A percentile compares a stretch with the other conserved stretches of the same genome.
These are phyloP conservation scores for Dimargaris verticillata DNA, from an alignment of 192 early-diverging fungal genomes.

Conservation along the genomic window DNA sequence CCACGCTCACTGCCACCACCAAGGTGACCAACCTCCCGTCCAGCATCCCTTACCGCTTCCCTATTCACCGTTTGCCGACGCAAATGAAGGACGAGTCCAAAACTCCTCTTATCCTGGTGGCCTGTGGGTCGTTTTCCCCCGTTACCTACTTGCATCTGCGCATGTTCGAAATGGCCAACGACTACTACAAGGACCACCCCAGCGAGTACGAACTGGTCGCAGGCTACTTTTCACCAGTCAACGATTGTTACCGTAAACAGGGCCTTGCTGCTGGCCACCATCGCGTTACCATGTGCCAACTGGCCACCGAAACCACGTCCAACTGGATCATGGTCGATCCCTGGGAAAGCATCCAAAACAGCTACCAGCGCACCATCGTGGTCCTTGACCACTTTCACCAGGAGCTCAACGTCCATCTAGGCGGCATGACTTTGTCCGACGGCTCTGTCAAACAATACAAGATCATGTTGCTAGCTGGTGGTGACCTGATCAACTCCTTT, in stretches of 20 bases:
- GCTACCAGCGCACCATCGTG: conserved; percentile 68
- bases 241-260: conserved; percentile 82
- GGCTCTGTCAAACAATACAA: conserved; percentile 37
- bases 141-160: conserved; percentile 94
- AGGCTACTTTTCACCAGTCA: conserved; percentile 94
- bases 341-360: conserved; percentile 73
- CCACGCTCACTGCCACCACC: conserved; percentile 6
- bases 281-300: conserved; percentile 83
- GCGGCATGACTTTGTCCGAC: conserved; percentile 42
- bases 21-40: conserved; percentile 5
- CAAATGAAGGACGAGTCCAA: conserved; percentile 32
- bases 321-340: conserved; percentile 93
- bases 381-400: conserved; percentile 92
- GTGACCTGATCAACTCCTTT: conserved; percentile 93
- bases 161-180: conserved; percentile 97
- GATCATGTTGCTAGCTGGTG: conserved; percentile 88
- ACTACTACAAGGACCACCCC: conserved; percentile 54
- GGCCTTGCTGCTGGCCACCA: conserved; percentile 76
- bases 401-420: conserved; percentile 57
- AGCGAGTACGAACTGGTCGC: conserved; percentile 72
- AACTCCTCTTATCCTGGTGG: conserved; percentile 77
- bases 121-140: conserved; percentile 93
- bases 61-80: background rate
- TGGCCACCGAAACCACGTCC: conserved; percentile 64
- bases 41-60: conserved; percentile 3